Evolutionary conservation across 345 rosid species (phyloP).

Genomic region (Heritiera fomes): DNA sequence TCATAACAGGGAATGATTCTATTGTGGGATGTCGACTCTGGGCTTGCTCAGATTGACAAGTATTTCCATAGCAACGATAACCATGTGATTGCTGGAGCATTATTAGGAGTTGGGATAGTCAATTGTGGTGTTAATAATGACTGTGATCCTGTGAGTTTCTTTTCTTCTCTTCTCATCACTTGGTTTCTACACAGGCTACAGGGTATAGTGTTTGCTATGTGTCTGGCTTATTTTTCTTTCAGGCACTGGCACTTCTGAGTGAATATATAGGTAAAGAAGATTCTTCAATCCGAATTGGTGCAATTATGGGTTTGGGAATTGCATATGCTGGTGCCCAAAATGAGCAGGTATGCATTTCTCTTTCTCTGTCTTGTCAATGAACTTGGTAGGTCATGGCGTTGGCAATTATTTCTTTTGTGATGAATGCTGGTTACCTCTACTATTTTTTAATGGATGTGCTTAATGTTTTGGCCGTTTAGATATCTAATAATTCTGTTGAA

Average conservation of each 20-base stretch:
- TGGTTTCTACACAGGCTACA: background rate
- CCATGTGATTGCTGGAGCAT: conserved; percentile 84
- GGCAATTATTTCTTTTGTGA: background rate
- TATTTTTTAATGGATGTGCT: background rate
- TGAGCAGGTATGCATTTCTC: conserved; percentile 46
- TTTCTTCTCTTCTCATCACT: conserved; percentile 5
- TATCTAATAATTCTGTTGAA: background rate
- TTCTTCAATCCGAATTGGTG: conserved; percentile 80
- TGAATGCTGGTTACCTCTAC: background rate
- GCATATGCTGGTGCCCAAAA: conserved; percentile 92
- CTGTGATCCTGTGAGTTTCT: conserved; percentile 94
- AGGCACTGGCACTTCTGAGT: conserved; percentile 86
- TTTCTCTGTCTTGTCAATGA: background rate
- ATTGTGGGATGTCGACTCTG: conserved; percentile 90
- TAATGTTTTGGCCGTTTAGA: background rate
- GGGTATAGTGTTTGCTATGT: background rate
- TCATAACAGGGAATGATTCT: conserved; percentile 79
- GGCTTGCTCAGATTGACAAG: conserved; percentile 88
- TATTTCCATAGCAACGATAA: conserved; percentile 82
- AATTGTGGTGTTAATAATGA: conserved; percentile 82
- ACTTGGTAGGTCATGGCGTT: background rate
- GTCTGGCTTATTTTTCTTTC: conserved; percentile 32
- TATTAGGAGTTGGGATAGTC: conserved; percentile 89
- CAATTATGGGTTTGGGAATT: conserved; percentile 94
- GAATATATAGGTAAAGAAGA: conserved; percentile 75